Percentiles rank a stretch among this genome's conserved stretches.
phyloP scores from a whole-genome alignment of 116 monocot genomes.

The Dioscorea cayenensis region DNA sequence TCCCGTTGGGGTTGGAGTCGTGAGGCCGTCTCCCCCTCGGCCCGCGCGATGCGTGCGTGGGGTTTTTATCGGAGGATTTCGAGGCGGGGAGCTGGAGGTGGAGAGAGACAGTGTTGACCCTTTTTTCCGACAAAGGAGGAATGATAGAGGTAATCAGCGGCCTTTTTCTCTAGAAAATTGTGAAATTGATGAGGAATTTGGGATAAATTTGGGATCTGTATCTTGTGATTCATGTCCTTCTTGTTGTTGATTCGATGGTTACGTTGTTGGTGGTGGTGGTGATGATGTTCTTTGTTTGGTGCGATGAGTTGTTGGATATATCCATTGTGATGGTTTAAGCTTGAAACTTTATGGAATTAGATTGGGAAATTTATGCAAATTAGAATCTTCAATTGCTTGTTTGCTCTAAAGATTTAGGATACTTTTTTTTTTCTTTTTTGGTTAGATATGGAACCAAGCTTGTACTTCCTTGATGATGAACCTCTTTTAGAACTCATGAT shows the following conservation, averaged over 20 bases:
- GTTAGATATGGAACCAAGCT: neutral
- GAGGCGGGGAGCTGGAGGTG: slow-evolving; percentile 24
- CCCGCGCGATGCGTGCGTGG: neutral
- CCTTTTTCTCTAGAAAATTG: neutral
- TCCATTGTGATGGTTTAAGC: neutral
- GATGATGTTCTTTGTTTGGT: neutral
- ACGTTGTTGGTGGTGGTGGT: neutral
- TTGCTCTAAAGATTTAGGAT: neutral
- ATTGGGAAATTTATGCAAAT: neutral
- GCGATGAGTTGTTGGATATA: neutral
- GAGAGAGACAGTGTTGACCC: slow-evolving; percentile 45
- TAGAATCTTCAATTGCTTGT: neutral
- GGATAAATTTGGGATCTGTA: neutral
- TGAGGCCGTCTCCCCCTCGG: neutral
- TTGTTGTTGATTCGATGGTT: neutral
- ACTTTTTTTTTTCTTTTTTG: neutral
- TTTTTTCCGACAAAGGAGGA: slow-evolving; percentile 64
- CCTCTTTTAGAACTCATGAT: neutral
- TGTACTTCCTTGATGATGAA: too few relatives aligned
- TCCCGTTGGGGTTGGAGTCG: slow-evolving; percentile 13
- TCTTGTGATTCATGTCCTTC: neutral
- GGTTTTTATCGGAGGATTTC: slow-evolving; percentile 23
- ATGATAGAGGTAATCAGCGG: slow-evolving; percentile 7
- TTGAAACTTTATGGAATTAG: neutral
- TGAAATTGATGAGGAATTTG: neutral